Evolutionary conservation across 129 eudicot genomes (phyloP).

Genomic region (Helichrysum umbraculigerum): DNA sequence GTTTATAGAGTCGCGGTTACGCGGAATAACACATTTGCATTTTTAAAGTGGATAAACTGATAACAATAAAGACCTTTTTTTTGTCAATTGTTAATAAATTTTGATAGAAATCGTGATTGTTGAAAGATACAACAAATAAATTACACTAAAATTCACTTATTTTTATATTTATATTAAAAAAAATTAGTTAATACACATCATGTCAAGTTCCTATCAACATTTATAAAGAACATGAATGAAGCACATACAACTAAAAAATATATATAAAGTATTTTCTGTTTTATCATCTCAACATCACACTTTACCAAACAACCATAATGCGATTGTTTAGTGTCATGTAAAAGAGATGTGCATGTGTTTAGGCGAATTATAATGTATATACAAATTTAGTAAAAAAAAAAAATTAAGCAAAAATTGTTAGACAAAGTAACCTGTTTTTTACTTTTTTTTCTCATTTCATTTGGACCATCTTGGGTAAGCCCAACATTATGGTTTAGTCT

Average conservation of each 20-base stretch:
- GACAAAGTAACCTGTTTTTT: too few species aligned
- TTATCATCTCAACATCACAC: background rate
- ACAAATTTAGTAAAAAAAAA: too few species aligned
- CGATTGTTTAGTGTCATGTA: background rate
- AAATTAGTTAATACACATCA: background rate
- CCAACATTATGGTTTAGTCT: background rate
- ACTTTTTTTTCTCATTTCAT: background rate
- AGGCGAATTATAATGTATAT: background rate
- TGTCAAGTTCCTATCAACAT: background rate
- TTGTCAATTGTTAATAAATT: too few species aligned
- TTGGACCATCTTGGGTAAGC: background rate
- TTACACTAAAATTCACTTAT: background rate
- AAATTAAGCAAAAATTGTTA: too few species aligned
- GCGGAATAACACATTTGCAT: too few species aligned
- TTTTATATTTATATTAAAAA: too few species aligned
- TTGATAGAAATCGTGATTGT: too few species aligned
- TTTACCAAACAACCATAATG: background rate
- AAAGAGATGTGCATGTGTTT: background rate
- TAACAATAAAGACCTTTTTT: too few species aligned
- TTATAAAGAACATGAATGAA: background rate
- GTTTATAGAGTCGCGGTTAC: too few species aligned
- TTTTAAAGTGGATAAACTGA: too few species aligned
- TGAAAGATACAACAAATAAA: too few species aligned
- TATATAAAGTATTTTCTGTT: background rate
- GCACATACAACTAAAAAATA: background rate